Percentiles rank a stretch among this genome's conserved stretches.
Evolutionary conservation across 2,329 filamentous ascomycete species (phyloP).

Genomic region (Dichotomopilus funicola): DNA sequence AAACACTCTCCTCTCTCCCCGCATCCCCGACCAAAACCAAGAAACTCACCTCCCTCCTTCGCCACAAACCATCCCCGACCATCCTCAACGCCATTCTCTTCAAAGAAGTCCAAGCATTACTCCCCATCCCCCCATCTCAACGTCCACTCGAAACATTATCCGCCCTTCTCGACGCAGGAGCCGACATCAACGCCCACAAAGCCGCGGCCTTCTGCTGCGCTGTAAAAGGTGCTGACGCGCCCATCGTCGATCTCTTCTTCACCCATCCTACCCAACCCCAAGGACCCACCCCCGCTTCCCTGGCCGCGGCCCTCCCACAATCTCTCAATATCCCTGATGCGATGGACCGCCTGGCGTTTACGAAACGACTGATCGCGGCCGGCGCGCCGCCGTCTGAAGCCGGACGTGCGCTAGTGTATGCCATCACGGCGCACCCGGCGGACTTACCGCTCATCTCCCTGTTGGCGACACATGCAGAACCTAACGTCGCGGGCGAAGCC

Average conservation of each 20-base stretch:
- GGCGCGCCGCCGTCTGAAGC: conserved; percentile 43
- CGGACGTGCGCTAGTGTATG: conserved; percentile 46
- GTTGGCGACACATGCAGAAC: conserved; percentile 42
- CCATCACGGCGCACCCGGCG: conserved; percentile 41
- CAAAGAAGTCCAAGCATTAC: conserved; percentile 43
- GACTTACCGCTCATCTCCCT: conserved; percentile 43
- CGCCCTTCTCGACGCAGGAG: conserved; percentile 43
- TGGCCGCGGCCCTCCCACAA: conserved; percentile 46
- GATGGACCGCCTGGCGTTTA: conserved; percentile 45
- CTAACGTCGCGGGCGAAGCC: conserved; percentile 38
- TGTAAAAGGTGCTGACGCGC: conserved; percentile 39
- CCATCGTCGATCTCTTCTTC: conserved; percentile 45
- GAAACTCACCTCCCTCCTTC: conserved; percentile 45
- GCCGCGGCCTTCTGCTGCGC: conserved; percentile 46
- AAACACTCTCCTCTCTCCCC: conserved; percentile 37
- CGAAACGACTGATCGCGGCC: conserved; percentile 43
- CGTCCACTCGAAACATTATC: conserved; percentile 40
- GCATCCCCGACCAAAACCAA: conserved; percentile 40
- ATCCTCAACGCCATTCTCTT: conserved; percentile 41
- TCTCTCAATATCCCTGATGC: conserved; percentile 45
- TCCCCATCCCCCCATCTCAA: conserved; percentile 32
- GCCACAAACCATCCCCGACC: conserved; percentile 36
- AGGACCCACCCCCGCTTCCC: conserved; percentile 29
- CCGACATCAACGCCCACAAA: conserved; percentile 48
- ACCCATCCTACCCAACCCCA: neutral